Evolutionary conservation across 106 monocot species (phyloP).

Genomic region (Triglochin maritima): DNA sequence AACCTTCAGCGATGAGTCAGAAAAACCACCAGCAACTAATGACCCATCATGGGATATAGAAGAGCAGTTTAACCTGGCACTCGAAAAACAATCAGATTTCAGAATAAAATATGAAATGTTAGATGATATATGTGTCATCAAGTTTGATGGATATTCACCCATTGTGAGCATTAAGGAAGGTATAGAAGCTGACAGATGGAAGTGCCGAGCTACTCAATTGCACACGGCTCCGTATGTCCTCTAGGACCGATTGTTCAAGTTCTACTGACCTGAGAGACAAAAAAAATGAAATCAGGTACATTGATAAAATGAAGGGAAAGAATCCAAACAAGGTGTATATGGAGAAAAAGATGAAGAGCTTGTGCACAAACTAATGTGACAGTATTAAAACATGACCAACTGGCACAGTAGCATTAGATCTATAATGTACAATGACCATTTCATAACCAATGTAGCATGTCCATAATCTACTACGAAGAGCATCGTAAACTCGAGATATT

Average conservation of each 20-base stretch:
- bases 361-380: too few relatives aligned
- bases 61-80: conserved; percentile 67
- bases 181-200: conserved; percentile 96
- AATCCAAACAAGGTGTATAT: not conserved
- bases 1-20: conserved; percentile 96
- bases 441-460: too few relatives aligned
- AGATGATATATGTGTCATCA: not conserved
- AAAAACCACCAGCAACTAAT: conserved; percentile 92
- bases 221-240: conserved; percentile 82
- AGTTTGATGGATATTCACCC: conserved; percentile 32
- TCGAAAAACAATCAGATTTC: not conserved
- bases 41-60: conserved; percentile 88
- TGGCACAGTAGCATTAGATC: too few relatives aligned
- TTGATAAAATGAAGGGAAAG: not conserved
- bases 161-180: conserved; percentile 86
- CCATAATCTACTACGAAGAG: too few relatives aligned
- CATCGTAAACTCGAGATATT: too few relatives aligned
- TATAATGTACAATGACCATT: too few relatives aligned
- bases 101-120: not conserved
- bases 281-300: not conserved
- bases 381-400: too few relatives aligned
- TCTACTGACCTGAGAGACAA: conserved; percentile 45
- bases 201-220: conserved; percentile 71
- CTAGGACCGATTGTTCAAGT: conserved; percentile 74
- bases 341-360: too few relatives aligned